Percentiles rank a stretch among this genome's conserved stretches.
These are phyloP conservation scores for Nicotiana knightiana DNA, from an alignment of 257 asterid species.

Conservation along the genomic window DNA sequence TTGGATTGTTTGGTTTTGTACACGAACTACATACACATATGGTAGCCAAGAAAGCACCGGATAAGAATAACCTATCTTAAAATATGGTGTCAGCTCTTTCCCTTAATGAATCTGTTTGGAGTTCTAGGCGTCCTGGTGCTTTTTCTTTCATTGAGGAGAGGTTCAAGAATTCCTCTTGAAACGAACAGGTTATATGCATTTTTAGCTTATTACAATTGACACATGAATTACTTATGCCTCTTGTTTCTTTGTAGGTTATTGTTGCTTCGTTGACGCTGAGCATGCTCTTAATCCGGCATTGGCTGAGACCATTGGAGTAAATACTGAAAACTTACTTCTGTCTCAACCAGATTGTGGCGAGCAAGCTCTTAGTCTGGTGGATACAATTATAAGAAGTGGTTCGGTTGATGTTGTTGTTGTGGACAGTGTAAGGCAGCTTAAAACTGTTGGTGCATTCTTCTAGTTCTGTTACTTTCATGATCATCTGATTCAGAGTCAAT, in stretches of 20 bases:
- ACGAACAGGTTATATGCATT: background rate
- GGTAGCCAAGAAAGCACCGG: background rate
- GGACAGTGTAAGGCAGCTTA: slow-evolving; percentile 75
- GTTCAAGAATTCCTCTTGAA: background rate
- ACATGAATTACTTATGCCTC: background rate
- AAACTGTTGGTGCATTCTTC: background rate
- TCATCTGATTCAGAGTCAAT: slow-evolving; percentile 12
- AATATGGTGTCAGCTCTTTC: background rate
- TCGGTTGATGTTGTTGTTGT: slow-evolving; percentile 97
- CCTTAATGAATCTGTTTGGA: background rate
- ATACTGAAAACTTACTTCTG: slow-evolving; percentile 72
- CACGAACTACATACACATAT: background rate
- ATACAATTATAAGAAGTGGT: slow-evolving; percentile 95
- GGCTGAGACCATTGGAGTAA: slow-evolving; percentile 87
- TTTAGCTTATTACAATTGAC: background rate
- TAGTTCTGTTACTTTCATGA: slow-evolving; percentile 12
- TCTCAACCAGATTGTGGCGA: slow-evolving; percentile 99
- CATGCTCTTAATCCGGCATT: slow-evolving; percentile 94
- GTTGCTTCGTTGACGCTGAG: slow-evolving; percentile 97
- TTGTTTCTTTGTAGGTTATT: slow-evolving; percentile 46
- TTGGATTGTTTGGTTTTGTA: background rate
- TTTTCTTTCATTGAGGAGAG: background rate
- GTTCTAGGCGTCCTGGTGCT: background rate
- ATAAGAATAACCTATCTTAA: background rate
- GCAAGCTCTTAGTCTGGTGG: slow-evolving; percentile 97